Percentiles rank a stretch among this genome's conserved stretches.
Evolutionary conservation across 2,329 filamentous ascomycete species (phyloP).

Genomic region (Teratosphaeria epicoccoides): DNA sequence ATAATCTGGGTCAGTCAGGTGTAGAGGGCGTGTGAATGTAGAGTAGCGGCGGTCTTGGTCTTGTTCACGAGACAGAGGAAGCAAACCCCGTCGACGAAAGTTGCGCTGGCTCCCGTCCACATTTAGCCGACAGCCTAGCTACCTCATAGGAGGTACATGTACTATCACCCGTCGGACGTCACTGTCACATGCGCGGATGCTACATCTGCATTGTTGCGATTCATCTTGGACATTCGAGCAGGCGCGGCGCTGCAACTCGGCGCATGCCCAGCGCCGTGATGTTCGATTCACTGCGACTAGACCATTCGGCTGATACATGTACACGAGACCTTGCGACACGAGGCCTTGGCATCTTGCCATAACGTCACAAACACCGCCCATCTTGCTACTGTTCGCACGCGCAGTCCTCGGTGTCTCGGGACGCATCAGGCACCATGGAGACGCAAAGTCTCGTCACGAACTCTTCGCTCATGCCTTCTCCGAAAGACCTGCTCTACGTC

Average conservation of each 20-base stretch:
- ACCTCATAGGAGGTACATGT: too few species aligned
- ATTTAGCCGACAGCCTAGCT: too few species aligned
- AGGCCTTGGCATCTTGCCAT: neutral
- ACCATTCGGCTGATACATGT: neutral
- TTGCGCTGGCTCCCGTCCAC: too few species aligned
- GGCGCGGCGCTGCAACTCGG: neutral
- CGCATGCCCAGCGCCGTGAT: neutral
- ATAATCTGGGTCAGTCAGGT: slow-evolving; percentile 40
- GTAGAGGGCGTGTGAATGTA: slow-evolving; percentile 1
- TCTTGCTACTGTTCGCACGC: neutral
- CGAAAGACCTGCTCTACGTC: slow-evolving; percentile 58
- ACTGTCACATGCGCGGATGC: neutral
- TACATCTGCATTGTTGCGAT: neutral
- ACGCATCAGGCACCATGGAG: slow-evolving; percentile 2
- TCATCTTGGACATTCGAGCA: neutral
- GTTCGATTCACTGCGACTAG: neutral
- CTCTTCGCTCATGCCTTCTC: slow-evolving; percentile 41
- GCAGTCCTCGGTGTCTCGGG: neutral
- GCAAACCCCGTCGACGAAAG: neutral
- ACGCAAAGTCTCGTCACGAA: slow-evolving; percentile 5
- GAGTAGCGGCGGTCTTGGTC: neutral
- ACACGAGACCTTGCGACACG: neutral
- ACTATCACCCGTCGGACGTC: neutral
- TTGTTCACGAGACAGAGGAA: neutral
- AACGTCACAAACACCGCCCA: neutral